Evolutionary conservation across 306 rosid genomes (phyloP).

Genomic region (Vigna nakashimae): DNA sequence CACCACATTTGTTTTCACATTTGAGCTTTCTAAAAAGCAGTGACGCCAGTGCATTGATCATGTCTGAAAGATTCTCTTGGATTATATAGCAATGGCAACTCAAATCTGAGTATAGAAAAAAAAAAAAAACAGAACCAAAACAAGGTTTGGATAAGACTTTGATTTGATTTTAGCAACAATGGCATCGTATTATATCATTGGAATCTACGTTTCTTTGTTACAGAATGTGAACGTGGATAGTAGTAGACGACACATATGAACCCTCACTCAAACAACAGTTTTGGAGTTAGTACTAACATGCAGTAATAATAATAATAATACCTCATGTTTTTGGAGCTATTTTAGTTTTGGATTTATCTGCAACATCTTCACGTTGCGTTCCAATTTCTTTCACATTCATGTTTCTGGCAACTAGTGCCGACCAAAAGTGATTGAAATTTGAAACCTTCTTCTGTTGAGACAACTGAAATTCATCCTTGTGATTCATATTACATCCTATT

Average conservation of each 20-base stretch:
- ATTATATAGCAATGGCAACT: slow-evolving; percentile 12
- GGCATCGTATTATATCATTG: not conserved
- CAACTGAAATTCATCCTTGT: not conserved
- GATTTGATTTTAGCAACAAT: slow-evolving; percentile 40
- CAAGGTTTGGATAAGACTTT: slow-evolving; percentile 37
- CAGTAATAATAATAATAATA: not conserved
- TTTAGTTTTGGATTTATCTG: slow-evolving; percentile 7
- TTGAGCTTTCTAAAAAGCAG: slow-evolving; percentile 17
- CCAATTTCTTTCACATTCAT: slow-evolving; percentile 9
- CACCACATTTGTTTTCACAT: slow-evolving; percentile 35
- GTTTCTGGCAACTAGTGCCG: slow-evolving; percentile 19
- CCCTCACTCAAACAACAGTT: slow-evolving; percentile 7
- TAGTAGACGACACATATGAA: not conserved
- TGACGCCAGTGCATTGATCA: slow-evolving; percentile 41
- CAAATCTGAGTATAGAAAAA: slow-evolving; percentile 1
- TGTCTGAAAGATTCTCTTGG: slow-evolving; percentile 43
- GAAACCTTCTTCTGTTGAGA: slow-evolving; percentile 1
- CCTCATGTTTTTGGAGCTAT: slow-evolving; percentile 7
- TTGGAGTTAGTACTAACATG: slow-evolving; percentile 35
- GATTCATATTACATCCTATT: not conserved
- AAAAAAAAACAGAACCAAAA: not conserved
- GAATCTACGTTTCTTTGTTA: slow-evolving; percentile 23
- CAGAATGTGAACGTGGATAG: slow-evolving; percentile 33
- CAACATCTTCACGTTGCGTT: slow-evolving; percentile 25
- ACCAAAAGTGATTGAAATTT: not conserved